phyloP scores from a whole-genome alignment of 2,329 filamentous ascomycete genomes.

The Colletotrichum spinosum region DNA sequence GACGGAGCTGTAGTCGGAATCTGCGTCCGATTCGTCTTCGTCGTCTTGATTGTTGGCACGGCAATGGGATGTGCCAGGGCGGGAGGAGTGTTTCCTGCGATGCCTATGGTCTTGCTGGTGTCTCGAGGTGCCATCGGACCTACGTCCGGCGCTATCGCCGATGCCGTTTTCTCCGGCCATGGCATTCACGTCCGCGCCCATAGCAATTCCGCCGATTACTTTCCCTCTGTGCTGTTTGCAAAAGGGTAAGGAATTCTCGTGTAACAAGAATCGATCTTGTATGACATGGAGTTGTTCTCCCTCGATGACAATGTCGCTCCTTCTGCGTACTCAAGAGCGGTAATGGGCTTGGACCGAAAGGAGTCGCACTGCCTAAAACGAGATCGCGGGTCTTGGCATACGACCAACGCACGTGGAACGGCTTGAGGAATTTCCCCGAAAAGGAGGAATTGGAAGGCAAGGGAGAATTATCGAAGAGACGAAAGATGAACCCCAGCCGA shows the following conservation, averaged over 20 bases:
- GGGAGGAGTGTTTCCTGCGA: conserved; percentile 17
- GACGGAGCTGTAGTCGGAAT: conserved; percentile 48
- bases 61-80: background rate
- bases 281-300: too few species aligned
- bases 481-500: background rate
- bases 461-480: background rate
- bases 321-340: background rate
- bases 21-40: conserved; percentile 42
- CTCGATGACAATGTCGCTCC: background rate
- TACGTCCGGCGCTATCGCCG: conserved; percentile 25
- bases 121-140: conserved; percentile 6
- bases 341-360: conserved; percentile 1
- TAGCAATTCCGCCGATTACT: background rate
- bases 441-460: background rate
- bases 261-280: too few species aligned
- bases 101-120: conserved; percentile 21
- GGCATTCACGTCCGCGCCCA: conserved; percentile 31
- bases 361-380: conserved; percentile 5
- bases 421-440: background rate
- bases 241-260: too few species aligned
- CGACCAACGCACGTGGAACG: conserved; percentile 13
- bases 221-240: background rate
- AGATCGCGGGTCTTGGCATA: conserved; percentile 5
- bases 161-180: conserved; percentile 21
- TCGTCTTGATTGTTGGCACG: conserved; percentile 36